Evolutionary conservation across 108 stramenopile species (phyloP), one percentile per base, ranked within the genome.

Genomic region (Chaetoceros muelleri): DNA sequence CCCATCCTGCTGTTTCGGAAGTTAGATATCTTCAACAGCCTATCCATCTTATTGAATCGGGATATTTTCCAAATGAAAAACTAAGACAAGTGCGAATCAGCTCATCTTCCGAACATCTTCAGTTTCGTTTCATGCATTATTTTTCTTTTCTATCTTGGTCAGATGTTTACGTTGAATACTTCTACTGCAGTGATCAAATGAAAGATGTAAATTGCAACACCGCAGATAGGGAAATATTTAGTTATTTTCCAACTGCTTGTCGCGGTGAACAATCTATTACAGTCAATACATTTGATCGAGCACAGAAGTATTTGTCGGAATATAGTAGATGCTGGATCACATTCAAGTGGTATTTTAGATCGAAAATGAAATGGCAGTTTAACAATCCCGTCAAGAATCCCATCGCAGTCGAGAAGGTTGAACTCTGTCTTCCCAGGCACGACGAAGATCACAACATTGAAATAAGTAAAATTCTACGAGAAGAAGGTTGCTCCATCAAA

Each of bases 1-100:
- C 93, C 34, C 94, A 96, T 64, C 97, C 97, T 17, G 85, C 74
- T 55, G 82, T 94, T 55, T 34, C 57, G 26, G 97, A 96, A 74
- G 74, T 83, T 19, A 94, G 93, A 65, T 81, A 80, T 55, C 65
- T 95, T 45, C 79, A 80, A 47, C 89, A 90, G 55, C 94, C 95
- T 8, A 84, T 91, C 24, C n/a, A n/a, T n/a, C n/a, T n/a, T n/a
- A n/a, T n/a, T n/a, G n/a, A n/a, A n/a, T n/a, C n/a, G n/a, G n/a
- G n/a, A n/a, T n/a, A n/a, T n/a, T n/a, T n/a, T n/a, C n/a, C n/a
- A n/a, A n/a, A n/a, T n/a, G n/a, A n/a, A n/a, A 64, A 60, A 21
- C 48, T 77, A 30, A 50, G 53, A 40, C 25, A 53, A 23, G 21
- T 7, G 10, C 22, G 13, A 40, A 40, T 5, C 8, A 40, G 8